A percentile compares a stretch with the other conserved stretches of the same genome.
Conservation (phyloP, 2,329 filamentous ascomycete genomes). For the Exophiala sp. region DNA sequence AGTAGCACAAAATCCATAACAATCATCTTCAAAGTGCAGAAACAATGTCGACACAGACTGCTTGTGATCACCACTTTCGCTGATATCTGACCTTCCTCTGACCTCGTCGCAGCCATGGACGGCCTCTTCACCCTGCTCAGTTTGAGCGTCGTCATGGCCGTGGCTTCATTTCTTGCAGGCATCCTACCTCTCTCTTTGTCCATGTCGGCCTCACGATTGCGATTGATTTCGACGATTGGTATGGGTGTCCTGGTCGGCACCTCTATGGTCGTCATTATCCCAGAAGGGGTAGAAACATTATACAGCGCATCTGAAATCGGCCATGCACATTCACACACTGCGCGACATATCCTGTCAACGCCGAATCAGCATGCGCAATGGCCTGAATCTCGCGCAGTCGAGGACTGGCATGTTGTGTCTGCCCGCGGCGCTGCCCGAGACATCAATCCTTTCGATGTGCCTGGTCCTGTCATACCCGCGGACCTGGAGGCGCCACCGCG, state of each 20-base stretch:
- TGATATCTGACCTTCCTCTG: neutral
- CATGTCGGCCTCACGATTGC: slow-evolving; percentile 79
- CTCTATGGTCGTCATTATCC: slow-evolving; percentile 93
- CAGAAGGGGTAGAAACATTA: slow-evolving; percentile 89
- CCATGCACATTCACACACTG: slow-evolving; percentile 26
- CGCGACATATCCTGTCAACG: slow-evolving; percentile 32
- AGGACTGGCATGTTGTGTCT: neutral
- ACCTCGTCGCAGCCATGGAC: slow-evolving; percentile 45
- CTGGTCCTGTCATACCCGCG: slow-evolving; percentile 32
- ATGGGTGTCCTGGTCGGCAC: slow-evolving; percentile 94
- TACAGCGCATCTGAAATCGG: slow-evolving; percentile 52
- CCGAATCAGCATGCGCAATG: slow-evolving; percentile 30
- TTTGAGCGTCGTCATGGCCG: slow-evolving; percentile 63
- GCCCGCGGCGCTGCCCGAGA: slow-evolving; percentile 12
- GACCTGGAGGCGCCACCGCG: slow-evolving; percentile 24
- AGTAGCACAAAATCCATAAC: too few species aligned
- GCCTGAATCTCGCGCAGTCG: slow-evolving; percentile 18
- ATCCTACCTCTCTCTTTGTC: slow-evolving; percentile 85
- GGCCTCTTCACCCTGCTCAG: slow-evolving; percentile 63
- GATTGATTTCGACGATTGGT: slow-evolving; percentile 85
- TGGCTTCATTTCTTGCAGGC: slow-evolving; percentile 85
- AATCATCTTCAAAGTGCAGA: neutral
- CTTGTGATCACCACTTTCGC: neutral
- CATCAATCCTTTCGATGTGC: slow-evolving; percentile 26
- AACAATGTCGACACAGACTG: neutral